Evolutionary conservation across 78 protist species (phyloP).

Genomic region (slime mould (Dictyostelium discoideum)): dicty_2.7 NC_007088.5:7596501-7597000

Average conservation of each 20-base stretch:
- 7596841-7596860: background rate
- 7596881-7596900: background rate
- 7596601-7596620: background rate
- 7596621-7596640: background rate
- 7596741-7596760: slow-evolving; percentile 3
- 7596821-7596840: background rate
- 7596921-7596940: background rate
- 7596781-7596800: background rate
- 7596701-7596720: background rate
- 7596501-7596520: background rate
- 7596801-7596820: background rate
- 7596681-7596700: slow-evolving; percentile 13
- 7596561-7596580: background rate
- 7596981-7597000: background rate
- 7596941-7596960: background rate
- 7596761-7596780: background rate
- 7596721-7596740: background rate
- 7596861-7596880: background rate
- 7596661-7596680: background rate
- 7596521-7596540: background rate
- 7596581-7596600: background rate
- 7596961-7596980: background rate
- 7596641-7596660: background rate
- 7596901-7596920: background rate
- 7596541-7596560: background rate